phyloP scores from a whole-genome alignment of 805 yeast species.

The Zygotorulaspora sp. region DNA sequence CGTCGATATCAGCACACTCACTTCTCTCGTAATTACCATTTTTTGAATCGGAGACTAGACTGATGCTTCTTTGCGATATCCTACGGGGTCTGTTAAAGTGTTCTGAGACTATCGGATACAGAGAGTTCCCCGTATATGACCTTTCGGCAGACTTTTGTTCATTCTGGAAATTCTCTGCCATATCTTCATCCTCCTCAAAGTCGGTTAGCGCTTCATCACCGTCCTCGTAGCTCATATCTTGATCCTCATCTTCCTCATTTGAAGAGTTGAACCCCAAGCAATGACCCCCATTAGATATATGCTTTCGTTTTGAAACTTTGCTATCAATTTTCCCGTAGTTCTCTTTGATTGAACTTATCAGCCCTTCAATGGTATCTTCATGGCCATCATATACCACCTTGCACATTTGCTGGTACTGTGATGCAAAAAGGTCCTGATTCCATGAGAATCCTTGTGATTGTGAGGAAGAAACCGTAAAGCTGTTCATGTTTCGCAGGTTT shows the following conservation, averaged over 20 bases:
- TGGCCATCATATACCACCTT: constrained; percentile 38
- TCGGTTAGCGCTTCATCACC: constrained; percentile 15
- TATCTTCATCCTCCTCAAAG: constrained; percentile 13
- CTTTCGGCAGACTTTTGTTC: constrained; percentile 5
- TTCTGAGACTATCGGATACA: constrained; percentile 18
- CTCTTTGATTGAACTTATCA: constrained; percentile 13
- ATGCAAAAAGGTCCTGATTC: constrained; percentile 73
- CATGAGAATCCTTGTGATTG: constrained; percentile 73
- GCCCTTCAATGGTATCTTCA: constrained; percentile 21
- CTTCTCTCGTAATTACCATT: constrained; percentile 23
- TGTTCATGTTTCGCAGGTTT: constrained; percentile 11
- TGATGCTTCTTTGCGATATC: constrained; percentile 26
- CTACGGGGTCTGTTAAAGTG: constrained; percentile 24
- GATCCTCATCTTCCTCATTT: constrained; percentile 4
- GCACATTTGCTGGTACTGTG: constrained; percentile 58
- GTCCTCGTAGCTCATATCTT: constrained; percentile 9
- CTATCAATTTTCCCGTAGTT: constrained; percentile 3
- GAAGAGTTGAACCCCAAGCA: background rate
- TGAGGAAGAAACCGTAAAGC: constrained; percentile 22
- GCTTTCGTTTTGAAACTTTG: background rate
- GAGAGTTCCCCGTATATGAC: constrained; percentile 7
- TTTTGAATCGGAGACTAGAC: constrained; percentile 27
- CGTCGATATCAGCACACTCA: constrained; percentile 21
- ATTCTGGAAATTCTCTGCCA: constrained; percentile 1
- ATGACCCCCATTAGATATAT: background rate